These are phyloP conservation scores for Globisporangium nodosum DNA, from an alignment of 352 stramenopile genomes.

Conservation along the genomic window DNA sequence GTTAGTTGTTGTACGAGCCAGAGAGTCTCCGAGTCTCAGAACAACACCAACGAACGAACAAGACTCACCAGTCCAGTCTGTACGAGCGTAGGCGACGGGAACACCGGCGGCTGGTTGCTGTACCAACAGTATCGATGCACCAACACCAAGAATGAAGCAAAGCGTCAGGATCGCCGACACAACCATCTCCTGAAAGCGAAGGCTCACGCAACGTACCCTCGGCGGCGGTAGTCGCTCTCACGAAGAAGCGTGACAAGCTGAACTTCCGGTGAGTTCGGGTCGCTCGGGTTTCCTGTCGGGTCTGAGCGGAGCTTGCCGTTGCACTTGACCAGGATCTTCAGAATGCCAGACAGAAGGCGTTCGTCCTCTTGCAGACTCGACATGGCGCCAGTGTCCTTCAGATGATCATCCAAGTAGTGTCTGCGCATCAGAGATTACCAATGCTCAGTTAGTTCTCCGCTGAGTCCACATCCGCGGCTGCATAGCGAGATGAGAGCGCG, in stretches of 20 bases:
- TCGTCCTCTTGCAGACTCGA: constrained; percentile 54
- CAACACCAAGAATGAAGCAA: neutral
- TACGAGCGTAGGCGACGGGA: constrained; percentile 36
- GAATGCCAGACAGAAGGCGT: constrained; percentile 57
- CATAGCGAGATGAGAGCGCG: neutral
- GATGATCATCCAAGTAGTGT: constrained; percentile 55
- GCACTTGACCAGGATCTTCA: constrained; percentile 70
- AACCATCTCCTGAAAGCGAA: neutral
- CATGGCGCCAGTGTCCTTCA: constrained; percentile 25
- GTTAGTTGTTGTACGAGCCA: constrained; percentile 3
- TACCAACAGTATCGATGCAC: neutral
- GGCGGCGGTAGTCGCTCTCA: constrained; percentile 63
- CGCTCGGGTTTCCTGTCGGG: constrained; percentile 32
- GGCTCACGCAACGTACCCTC: constrained; percentile 21
- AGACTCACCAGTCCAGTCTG: constrained; percentile 31
- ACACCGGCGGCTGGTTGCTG: constrained; percentile 33
- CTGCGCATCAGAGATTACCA: constrained; percentile 6
- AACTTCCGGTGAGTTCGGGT: constrained; percentile 57
- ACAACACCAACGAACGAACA: neutral
- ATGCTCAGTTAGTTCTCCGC: neutral
- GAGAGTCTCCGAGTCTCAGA: neutral
- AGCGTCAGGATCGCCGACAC: neutral
- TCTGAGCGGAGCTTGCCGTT: constrained; percentile 73
- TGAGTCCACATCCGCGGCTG: neutral
- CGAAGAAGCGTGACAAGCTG: constrained; percentile 61